phyloP scores from a whole-genome alignment of 352 stramenopile genomes.

The Sclerospora graminicola region DNA sequence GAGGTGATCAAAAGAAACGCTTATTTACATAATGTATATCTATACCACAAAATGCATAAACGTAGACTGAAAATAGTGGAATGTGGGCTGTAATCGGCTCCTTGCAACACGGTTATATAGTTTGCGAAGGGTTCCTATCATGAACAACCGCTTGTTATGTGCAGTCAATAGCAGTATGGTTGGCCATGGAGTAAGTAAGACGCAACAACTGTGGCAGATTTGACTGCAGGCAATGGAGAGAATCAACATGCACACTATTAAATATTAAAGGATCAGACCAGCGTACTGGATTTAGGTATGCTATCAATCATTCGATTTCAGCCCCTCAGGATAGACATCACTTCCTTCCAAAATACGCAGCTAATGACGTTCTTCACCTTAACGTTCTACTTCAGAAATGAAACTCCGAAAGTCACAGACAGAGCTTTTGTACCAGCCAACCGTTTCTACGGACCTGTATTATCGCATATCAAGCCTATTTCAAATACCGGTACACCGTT shows the following conservation, averaged over 20 bases:
- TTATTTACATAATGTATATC: too few species aligned
- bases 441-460: background rate
- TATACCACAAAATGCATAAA: background rate
- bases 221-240: slow-evolving; percentile 37
- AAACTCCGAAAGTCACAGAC: slow-evolving; percentile 4
- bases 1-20: too few species aligned
- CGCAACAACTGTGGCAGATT: slow-evolving; percentile 84
- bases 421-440: slow-evolving; percentile 6
- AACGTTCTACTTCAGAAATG: slow-evolving; percentile 13
- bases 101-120: slow-evolving; percentile 60
- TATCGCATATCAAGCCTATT: background rate
- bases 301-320: slow-evolving; percentile 69
- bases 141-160: slow-evolving; percentile 82
- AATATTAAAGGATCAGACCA: slow-evolving; percentile 67
- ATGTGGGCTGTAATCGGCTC: slow-evolving; percentile 83
- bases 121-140: slow-evolving; percentile 85
- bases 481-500: slow-evolving; percentile 7
- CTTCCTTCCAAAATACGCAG: slow-evolving; percentile 22
- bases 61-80: background rate
- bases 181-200: slow-evolving; percentile 35
- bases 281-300: slow-evolving; percentile 74
- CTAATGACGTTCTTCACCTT: background rate
- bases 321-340: slow-evolving; percentile 84
- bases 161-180: slow-evolving; percentile 83
- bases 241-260: background rate